Evolutionary conservation across 1,284 basidiomycete genomes (phyloP), one percentile per base, ranked within the genome.

Genomic region (Anthracocystis panici-leucophaei): DNA sequence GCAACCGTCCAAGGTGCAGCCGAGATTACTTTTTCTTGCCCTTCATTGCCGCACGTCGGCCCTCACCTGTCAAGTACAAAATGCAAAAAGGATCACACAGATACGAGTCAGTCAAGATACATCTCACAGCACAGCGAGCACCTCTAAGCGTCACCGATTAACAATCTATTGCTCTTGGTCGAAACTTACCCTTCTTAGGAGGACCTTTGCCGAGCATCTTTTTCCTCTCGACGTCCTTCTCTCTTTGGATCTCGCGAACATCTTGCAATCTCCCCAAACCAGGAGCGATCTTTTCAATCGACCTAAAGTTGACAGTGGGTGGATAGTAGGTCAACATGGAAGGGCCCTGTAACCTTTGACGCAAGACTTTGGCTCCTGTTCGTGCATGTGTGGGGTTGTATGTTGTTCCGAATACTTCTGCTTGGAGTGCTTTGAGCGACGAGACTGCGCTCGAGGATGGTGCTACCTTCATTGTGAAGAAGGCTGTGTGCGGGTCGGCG

Each of bases 111-210:
- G 49, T n/a, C 41, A 25, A 53, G 9, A 38, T 21, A 29, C 31
- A 33, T 7, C 46, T 5, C 27, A 31, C 7, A 57, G 20, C 35
- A 38, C 12, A 14, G 35, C 11, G 11, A 38, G 12, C 35, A 5
- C 10, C 14, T 5, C 35, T 38, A 12, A 16, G 11, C 35, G 11
- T 38, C 35, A 12, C 35, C 35, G 14, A 16, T 14, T 5, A 16
- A 9, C 14, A n/a, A n/a, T 9, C 50, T 51, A 42, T 48, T 25
- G 35, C 49, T 23, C 46, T n/a, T 2, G 21, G 41, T 21, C n/a
- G 41, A 51, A 21, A 79, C 82, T 71, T 65, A 84, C 82, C 82
- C 75, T 84, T 84, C 82, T 83, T 84, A 7, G 82, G 82, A 16
- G 82, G 82, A 44, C 82, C 82, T 54, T 84, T 84, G 18, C 82